Percentiles rank a stretch among this genome's conserved stretches.
Evolutionary conservation across 1,139 yeast species (phyloP).

Genomic region (Taphrina deformans): DNA sequence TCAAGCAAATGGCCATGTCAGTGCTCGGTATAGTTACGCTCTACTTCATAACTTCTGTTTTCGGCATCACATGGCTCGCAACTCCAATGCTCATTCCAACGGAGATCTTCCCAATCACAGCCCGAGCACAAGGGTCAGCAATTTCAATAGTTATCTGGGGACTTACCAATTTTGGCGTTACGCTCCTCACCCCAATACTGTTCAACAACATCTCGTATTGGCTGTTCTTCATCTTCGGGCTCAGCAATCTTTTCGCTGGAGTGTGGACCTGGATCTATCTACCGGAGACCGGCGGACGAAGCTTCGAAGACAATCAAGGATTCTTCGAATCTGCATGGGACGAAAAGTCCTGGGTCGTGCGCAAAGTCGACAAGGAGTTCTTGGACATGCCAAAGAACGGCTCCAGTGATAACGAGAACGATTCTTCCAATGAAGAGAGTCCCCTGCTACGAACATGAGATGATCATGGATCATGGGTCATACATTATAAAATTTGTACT

Average conservation of each 20-base stretch:
- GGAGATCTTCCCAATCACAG: slow-evolving; percentile 28
- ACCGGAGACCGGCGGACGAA: slow-evolving; percentile 30
- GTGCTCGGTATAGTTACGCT: slow-evolving; percentile 21
- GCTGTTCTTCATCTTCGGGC: slow-evolving; percentile 21
- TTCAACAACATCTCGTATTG: slow-evolving; percentile 22
- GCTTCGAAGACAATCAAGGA: slow-evolving; percentile 30
- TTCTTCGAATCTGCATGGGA: slow-evolving; percentile 31
- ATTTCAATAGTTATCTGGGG: slow-evolving; percentile 30
- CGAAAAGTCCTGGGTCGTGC: slow-evolving; percentile 19
- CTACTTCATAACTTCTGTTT: slow-evolving; percentile 25
- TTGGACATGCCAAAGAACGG: slow-evolving; percentile 17
- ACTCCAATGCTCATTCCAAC: slow-evolving; percentile 26
- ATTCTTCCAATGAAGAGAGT: neutral
- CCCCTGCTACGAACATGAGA: slow-evolving; percentile 2
- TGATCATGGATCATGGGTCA: neutral
- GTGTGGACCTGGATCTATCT: slow-evolving; percentile 22
- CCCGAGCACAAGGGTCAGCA: slow-evolving; percentile 32
- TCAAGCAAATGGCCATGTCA: slow-evolving; percentile 15
- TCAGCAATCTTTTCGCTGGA: slow-evolving; percentile 22
- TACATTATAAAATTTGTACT: too few species aligned
- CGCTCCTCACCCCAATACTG: slow-evolving; percentile 28
- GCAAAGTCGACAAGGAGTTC: slow-evolving; percentile 25
- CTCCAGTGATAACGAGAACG: neutral
- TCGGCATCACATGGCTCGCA: slow-evolving; percentile 31
- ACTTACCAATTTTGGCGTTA: slow-evolving; percentile 25